Conservation (phyloP, 2,329 filamentous ascomycete species). For the Aspergillus sergii region DNA sequence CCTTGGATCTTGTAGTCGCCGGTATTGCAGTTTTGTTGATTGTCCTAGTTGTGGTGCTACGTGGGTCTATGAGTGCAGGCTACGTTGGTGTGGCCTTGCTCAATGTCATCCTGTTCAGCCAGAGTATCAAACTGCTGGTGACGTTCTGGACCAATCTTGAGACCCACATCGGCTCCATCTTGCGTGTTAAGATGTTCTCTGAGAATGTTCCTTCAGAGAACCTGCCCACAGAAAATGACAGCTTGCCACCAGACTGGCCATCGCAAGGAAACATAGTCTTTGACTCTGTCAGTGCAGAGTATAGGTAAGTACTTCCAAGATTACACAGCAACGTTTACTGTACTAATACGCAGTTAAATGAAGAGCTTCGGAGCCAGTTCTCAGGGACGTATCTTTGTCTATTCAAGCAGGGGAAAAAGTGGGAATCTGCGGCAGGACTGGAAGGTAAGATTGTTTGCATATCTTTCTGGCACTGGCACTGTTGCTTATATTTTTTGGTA, state of each 20-base stretch:
- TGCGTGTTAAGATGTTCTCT: constrained; percentile 58
- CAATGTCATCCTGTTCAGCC: constrained; percentile 57
- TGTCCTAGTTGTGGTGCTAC: constrained; percentile 50
- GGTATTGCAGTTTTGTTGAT: constrained; percentile 53
- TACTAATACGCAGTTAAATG: constrained; percentile 13
- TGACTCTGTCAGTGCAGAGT: constrained; percentile 47
- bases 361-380: constrained; percentile 38
- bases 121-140: constrained; percentile 54
- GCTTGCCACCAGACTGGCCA: constrained; percentile 47
- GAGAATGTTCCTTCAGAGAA: constrained; percentile 50
- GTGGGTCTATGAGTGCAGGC: constrained; percentile 49
- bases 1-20: constrained; percentile 54
- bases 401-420: constrained; percentile 47
- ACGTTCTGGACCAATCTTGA: constrained; percentile 61
- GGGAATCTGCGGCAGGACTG: constrained; percentile 45
- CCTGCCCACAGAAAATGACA: constrained; percentile 41
- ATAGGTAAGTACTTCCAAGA: constrained; percentile 35
- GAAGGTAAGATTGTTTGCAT: constrained; percentile 30
- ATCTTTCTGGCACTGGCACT: background rate
- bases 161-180: constrained; percentile 60
- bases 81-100: constrained; percentile 57
- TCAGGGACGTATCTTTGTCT: constrained; percentile 50
- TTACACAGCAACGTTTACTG: background rate
- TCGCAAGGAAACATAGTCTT: constrained; percentile 47
- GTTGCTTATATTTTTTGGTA: constrained; percentile 19